These are phyloP conservation scores for Neobulgaria alba DNA, from an alignment of 2,329 filamentous ascomycete genomes.

Conservation along the genomic window DNA sequence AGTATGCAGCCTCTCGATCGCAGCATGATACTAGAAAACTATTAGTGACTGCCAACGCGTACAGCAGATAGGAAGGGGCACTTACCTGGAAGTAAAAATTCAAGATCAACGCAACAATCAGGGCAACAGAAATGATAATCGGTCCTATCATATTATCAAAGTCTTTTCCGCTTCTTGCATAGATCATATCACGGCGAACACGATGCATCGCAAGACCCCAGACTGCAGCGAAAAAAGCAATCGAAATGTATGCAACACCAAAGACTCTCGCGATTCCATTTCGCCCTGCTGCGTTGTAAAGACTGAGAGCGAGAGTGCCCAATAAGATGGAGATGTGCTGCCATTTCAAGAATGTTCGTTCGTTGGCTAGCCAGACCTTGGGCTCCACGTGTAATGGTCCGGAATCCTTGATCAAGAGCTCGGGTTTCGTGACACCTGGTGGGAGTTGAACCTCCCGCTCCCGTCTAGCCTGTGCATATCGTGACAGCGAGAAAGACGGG, in stretches of 20 bases:
- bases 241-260: constrained; percentile 72
- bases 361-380: constrained; percentile 98
- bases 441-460: constrained; percentile 51
- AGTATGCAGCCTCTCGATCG: constrained; percentile 12
- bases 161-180: constrained; percentile 78
- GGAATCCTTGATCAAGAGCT: constrained; percentile 86
- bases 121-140: constrained; percentile 68
- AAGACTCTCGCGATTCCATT: constrained; percentile 60
- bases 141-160: constrained; percentile 88
- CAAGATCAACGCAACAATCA: constrained; percentile 69
- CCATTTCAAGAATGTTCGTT: constrained; percentile 98
- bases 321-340: constrained; percentile 89
- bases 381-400: constrained; percentile 89
- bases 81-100: constrained; percentile 83
- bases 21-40: constrained; percentile 18
- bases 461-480: constrained; percentile 53
- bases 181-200: constrained; percentile 67
- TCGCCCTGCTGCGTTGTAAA: constrained; percentile 81
- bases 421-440: constrained; percentile 79
- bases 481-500: constrained; percentile 73
- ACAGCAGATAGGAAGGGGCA: background rate
- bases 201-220: constrained; percentile 88
- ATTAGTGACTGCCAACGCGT: too few relatives aligned
- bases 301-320: constrained; percentile 69
- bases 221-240: constrained; percentile 72